phyloP scores from a whole-genome alignment of 2,329 filamentous ascomycete species.

The Cytospora chrysosperma region DNA sequence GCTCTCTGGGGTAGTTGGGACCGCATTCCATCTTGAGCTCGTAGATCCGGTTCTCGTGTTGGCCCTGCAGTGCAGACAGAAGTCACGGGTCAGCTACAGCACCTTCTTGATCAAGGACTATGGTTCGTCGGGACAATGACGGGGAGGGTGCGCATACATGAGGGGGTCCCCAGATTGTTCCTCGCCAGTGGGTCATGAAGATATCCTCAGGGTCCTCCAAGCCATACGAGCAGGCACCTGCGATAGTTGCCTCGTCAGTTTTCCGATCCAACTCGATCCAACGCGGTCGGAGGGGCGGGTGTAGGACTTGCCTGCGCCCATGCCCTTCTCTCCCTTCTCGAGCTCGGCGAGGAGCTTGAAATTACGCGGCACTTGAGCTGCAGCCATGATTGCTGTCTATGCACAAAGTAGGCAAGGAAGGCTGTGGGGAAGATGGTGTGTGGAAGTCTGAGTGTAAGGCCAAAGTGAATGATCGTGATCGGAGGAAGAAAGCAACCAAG shows the following conservation, averaged over 20 bases:
- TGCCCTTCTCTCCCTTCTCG: conserved; percentile 97
- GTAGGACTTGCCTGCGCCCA: conserved; percentile 71
- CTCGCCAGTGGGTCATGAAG: conserved; percentile 98
- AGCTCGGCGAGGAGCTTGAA: conserved; percentile 96
- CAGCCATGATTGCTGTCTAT: conserved; percentile 32
- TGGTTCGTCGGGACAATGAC: neutral
- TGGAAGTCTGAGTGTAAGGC: neutral
- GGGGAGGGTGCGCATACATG: conserved; percentile 59
- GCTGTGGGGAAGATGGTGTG: neutral
- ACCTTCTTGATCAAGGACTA: conserved; percentile 17
- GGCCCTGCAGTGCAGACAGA: conserved; percentile 61
- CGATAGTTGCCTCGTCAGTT: conserved; percentile 8
- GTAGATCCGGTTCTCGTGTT: conserved; percentile 98
- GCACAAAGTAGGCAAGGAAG: neutral
- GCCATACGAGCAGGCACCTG: conserved; percentile 96
- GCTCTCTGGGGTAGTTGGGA: conserved; percentile 80
- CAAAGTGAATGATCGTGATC: too few relatives aligned
- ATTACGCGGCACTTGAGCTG: conserved; percentile 77
- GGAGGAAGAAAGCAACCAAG: neutral
- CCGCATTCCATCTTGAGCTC: conserved; percentile 96
- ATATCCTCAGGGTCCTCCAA: conserved; percentile 92
- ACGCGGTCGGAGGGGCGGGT: neutral
- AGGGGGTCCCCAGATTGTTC: conserved; percentile 93
- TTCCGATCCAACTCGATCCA: neutral
- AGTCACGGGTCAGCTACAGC: neutral